Evolutionary conservation across 768 basidiomycete species (phyloP).

Genomic region (Xanthoconium stramineum): DNA sequence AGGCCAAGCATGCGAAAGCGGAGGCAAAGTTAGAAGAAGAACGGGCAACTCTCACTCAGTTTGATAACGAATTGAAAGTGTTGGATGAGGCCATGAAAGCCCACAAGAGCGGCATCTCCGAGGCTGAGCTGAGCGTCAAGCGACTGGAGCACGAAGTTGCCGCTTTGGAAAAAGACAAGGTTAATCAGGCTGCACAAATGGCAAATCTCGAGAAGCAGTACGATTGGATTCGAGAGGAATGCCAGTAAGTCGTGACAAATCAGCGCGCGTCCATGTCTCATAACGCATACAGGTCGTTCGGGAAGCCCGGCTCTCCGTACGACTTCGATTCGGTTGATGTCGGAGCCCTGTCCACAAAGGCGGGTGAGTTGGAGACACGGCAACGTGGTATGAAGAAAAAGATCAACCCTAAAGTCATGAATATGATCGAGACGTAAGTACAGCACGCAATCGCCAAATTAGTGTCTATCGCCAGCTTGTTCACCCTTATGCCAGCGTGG

Average conservation of each 20-base stretch:
- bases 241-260: slow-evolving; percentile 55
- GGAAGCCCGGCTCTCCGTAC: slow-evolving; percentile 74
- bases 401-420: slow-evolving; percentile 92
- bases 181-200: slow-evolving; percentile 47
- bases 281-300: slow-evolving; percentile 62
- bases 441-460: not conserved
- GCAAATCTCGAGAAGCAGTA: slow-evolving; percentile 74
- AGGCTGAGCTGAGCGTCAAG: slow-evolving; percentile 63
- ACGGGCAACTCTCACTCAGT: slow-evolving; percentile 80
- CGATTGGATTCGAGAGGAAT: slow-evolving; percentile 88
- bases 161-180: slow-evolving; percentile 61
- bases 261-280: not conserved
- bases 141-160: slow-evolving; percentile 70
- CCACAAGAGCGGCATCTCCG: slow-evolving; percentile 67
- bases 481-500: slow-evolving; percentile 55
- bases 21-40: slow-evolving; percentile 78
- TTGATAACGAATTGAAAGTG: slow-evolving; percentile 83
- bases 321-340: slow-evolving; percentile 74
- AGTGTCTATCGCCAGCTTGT: not conserved
- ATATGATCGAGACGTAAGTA: slow-evolving; percentile 89
- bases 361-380: slow-evolving; percentile 67
- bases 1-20: slow-evolving; percentile 62
- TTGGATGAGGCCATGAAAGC: slow-evolving; percentile 79
- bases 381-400: slow-evolving; percentile 93
- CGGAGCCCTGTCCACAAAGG: slow-evolving; percentile 53